phyloP scores from a whole-genome alignment of 176 grass and related monocot genomes.

The Oryza coarctata region DNA sequence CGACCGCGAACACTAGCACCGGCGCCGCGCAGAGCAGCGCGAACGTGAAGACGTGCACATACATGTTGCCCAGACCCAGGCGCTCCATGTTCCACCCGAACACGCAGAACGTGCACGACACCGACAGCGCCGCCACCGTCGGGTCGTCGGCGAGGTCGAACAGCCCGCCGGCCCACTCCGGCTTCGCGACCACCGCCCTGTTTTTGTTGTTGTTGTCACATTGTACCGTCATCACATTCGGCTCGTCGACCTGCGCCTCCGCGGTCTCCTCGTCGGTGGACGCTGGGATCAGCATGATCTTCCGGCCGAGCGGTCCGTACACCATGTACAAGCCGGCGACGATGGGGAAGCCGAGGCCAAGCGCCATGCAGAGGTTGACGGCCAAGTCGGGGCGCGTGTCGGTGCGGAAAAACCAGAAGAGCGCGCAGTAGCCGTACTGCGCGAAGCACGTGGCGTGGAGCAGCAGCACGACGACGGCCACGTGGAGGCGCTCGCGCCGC shows the following conservation, averaged over 20 bases:
- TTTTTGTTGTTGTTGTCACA: too few relatives aligned
- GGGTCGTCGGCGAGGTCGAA: conserved; percentile 59
- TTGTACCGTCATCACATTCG: neutral
- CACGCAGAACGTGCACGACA: conserved; percentile 65
- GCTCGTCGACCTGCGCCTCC: neutral
- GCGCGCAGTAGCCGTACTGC: conserved; percentile 58
- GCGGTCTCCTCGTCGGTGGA: neutral
- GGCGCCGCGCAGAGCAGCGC: conserved; percentile 60
- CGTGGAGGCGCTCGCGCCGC: conserved; percentile 43
- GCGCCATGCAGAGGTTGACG: conserved; percentile 53
- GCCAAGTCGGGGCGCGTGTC: conserved; percentile 50
- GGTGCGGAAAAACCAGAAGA: conserved; percentile 58
- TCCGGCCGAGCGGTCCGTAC: conserved; percentile 56
- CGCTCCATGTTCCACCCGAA: conserved; percentile 95
- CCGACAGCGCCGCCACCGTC: conserved; percentile 42
- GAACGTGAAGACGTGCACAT: conserved; percentile 74
- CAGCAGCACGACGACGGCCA: conserved; percentile 44
- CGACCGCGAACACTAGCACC: conserved; percentile 54
- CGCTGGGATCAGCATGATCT: neutral
- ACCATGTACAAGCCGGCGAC: conserved; percentile 51
- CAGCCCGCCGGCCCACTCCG: conserved; percentile 66
- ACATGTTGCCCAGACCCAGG: conserved; percentile 74
- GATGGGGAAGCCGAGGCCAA: conserved; percentile 47
- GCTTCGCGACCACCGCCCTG: conserved; percentile 9
- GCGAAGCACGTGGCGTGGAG: conserved; percentile 65